These are phyloP conservation scores for Parascedosporium putredinis DNA, from an alignment of 2,329 filamentous ascomycete species.

Conservation along the genomic window DNA sequence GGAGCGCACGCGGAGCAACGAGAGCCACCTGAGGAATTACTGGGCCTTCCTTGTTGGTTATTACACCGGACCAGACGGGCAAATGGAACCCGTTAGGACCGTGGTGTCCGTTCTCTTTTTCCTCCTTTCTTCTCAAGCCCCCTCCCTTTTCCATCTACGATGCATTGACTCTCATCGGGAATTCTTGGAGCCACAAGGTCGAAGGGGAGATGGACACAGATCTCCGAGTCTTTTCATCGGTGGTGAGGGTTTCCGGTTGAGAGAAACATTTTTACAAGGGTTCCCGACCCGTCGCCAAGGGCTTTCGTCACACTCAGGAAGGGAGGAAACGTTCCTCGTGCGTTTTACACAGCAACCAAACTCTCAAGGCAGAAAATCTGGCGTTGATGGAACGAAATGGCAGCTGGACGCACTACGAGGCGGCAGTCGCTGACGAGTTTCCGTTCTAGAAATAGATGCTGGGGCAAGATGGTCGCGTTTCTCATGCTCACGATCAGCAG, in stretches of 20 bases:
- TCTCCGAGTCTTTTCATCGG: neutral
- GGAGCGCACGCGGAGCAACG: no score
- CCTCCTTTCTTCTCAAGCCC: no score
- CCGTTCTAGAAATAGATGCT: slow-evolving; percentile 3
- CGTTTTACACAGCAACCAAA: neutral
- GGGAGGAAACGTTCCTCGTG: neutral
- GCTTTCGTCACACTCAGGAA: neutral
- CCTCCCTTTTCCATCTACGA: no score
- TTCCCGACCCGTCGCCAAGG: neutral
- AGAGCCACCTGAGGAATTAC: no score
- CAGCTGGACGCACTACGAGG: neutral
- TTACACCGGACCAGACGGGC: no score
- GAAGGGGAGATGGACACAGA: neutral
- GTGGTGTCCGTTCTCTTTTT: no score
- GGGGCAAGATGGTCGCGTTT: neutral
- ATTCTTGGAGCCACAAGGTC: neutral
- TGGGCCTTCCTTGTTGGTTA: no score
- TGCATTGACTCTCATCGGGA: neutral
- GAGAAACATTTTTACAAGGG: neutral
- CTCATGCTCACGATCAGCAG: neutral
- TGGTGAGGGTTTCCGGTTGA: neutral
- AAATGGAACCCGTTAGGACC: no score
- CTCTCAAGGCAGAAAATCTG: no score
- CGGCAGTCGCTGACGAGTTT: neutral
- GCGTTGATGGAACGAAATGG: neutral